phyloP scores from a whole-genome alignment of 2,329 filamentous ascomycete genomes.

The Diplocarpon mali region DNA sequence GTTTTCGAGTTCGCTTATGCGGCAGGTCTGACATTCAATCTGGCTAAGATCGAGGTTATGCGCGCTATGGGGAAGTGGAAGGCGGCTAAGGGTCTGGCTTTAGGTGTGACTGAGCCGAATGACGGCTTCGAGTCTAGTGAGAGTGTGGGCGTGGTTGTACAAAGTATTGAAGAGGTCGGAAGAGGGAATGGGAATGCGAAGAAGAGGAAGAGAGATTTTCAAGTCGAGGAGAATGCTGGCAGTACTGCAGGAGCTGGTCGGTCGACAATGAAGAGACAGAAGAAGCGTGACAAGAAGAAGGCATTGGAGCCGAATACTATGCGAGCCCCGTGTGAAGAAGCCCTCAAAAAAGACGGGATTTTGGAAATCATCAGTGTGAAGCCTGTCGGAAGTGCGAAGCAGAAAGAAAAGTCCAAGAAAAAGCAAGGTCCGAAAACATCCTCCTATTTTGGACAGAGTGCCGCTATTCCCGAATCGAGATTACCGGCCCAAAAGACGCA shows the following conservation, averaged over 20 bases:
- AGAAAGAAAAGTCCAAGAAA: too few relatives aligned
- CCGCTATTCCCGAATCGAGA: too few relatives aligned
- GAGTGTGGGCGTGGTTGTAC: neutral
- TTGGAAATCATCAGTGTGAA: too few relatives aligned
- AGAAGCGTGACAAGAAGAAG: neutral
- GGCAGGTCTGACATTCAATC: conserved; percentile 4
- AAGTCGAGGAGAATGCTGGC: neutral
- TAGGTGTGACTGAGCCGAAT: neutral
- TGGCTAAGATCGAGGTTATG: conserved; percentile 7
- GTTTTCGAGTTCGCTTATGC: conserved; percentile 10
- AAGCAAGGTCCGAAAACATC: too few relatives aligned
- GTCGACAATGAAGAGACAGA: neutral
- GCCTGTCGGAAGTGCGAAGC: too few relatives aligned
- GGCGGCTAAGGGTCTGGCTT: neutral
- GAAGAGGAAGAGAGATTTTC: conserved; percentile 3
- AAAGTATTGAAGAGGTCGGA: neutral
- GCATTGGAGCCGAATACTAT: neutral
- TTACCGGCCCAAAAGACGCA: too few relatives aligned
- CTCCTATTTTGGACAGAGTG: too few relatives aligned
- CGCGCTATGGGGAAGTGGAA: conserved; percentile 6
- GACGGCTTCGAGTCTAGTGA: neutral
- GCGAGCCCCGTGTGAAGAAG: neutral
- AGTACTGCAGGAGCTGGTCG: neutral
- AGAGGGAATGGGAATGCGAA: neutral
- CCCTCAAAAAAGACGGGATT: neutral